Conservation (phyloP, 495 filamentous ascomycete species). For the Annulohypoxylon moriforme region DNA sequence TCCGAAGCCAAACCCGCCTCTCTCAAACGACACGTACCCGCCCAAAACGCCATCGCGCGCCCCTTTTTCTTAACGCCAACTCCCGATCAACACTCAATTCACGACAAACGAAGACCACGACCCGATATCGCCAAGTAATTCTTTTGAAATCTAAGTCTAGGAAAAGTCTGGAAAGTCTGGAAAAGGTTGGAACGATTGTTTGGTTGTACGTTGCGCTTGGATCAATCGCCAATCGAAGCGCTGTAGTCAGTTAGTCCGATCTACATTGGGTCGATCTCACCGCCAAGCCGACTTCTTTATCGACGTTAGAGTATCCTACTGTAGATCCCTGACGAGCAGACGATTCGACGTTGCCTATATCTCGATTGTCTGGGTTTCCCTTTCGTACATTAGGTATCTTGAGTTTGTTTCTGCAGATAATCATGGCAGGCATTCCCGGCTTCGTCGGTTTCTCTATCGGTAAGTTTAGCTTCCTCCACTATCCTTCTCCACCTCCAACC, state of each 20-base stretch:
- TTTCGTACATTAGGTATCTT: neutral
- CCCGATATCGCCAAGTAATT: conserved; percentile 2
- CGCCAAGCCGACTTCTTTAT: conserved; percentile 38
- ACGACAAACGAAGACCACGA: conserved; percentile 27
- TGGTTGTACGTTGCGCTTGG: conserved; percentile 10
- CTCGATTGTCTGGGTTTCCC: neutral
- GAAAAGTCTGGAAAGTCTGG: neutral
- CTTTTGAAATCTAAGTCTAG: neutral
- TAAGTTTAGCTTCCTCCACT: conserved; percentile 33
- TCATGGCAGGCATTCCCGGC: conserved; percentile 47
- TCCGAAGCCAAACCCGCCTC: neutral
- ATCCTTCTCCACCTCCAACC: neutral
- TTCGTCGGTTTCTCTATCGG: conserved; percentile 48
- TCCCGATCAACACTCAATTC: conserved; percentile 12
- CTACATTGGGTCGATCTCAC: conserved; percentile 40
- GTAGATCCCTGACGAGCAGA: conserved; percentile 38
- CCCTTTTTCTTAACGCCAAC: conserved; percentile 25
- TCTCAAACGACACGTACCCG: conserved; percentile 28
- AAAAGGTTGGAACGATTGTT: conserved; percentile 2
- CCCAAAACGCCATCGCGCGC: conserved; percentile 11
- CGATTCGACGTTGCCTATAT: conserved; percentile 22
- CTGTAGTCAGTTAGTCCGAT: conserved; percentile 35
- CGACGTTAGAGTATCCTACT: conserved; percentile 31
- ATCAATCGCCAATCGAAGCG: conserved; percentile 37
- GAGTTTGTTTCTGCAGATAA: conserved; percentile 10